These are phyloP conservation scores for Heliamphora pulchella DNA, from an alignment of 179 eudicot species.

Conservation along the genomic window DNA sequence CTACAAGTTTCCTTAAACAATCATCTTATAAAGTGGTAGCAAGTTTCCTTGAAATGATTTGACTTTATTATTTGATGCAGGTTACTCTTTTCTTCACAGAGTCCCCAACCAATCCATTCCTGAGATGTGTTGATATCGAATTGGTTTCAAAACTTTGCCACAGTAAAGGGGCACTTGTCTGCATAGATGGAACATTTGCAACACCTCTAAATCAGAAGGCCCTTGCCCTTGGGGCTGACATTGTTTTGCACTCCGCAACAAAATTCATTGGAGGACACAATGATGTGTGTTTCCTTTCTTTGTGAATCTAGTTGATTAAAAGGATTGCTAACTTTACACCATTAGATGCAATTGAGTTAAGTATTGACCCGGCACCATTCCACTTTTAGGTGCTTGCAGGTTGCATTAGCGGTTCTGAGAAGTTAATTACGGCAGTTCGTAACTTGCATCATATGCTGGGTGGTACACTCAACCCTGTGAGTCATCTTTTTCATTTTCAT, in stretches of 20 bases:
- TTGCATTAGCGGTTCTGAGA: conserved; percentile 71
- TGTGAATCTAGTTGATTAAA: neutral
- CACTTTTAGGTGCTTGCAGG: conserved; percentile 78
- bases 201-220: conserved; percentile 96
- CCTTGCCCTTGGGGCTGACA: conserved; percentile 87
- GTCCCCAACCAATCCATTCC: conserved; percentile 96
- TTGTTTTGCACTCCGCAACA: conserved; percentile 83
- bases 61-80: conserved; percentile 33
- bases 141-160: conserved; percentile 92
- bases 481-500: conserved; percentile 19
- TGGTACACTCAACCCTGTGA: conserved; percentile 85
- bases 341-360: neutral
- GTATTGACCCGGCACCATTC: neutral
- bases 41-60: neutral
- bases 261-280: conserved; percentile 88
- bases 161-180: conserved; percentile 77
- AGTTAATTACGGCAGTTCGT: conserved; percentile 54
- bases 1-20: neutral
- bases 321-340: neutral
- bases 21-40: neutral
- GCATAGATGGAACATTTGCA: conserved; percentile 94
- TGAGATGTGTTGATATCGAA: conserved; percentile 91
- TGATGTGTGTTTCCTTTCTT: conserved; percentile 52
- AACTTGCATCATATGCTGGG: conserved; percentile 84
- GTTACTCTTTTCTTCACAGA: conserved; percentile 88